Evolutionary conservation across 2,329 filamentous ascomycete species (phyloP).

Genomic region (Ophiostoma montium): DNA sequence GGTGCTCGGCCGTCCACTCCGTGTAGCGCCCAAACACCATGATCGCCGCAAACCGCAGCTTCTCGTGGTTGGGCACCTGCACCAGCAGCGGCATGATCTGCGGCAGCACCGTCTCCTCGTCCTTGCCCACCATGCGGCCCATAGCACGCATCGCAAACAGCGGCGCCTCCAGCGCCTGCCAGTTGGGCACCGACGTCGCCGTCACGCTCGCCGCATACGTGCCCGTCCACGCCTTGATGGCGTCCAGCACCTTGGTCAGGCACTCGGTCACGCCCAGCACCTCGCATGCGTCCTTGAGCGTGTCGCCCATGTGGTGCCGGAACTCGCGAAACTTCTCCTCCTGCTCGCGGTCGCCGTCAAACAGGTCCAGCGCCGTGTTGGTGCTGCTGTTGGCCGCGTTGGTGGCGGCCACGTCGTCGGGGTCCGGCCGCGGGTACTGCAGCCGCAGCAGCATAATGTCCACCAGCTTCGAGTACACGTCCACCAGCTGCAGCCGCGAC

Average conservation of each 20-base stretch:
- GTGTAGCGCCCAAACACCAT: slow-evolving; percentile 96
- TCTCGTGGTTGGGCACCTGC: slow-evolving; percentile 89
- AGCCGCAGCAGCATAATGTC: slow-evolving; percentile 87
- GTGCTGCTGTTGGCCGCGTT: slow-evolving; percentile 23
- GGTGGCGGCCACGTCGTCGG: slow-evolving; percentile 50
- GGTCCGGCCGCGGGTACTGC: slow-evolving; percentile 68
- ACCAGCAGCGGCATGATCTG: slow-evolving; percentile 88
- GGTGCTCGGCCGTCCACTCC: slow-evolving; percentile 91
- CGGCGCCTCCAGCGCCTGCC: slow-evolving; percentile 92
- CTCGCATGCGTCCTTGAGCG: slow-evolving; percentile 91
- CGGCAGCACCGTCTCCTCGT: slow-evolving; percentile 75
- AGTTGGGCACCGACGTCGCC: slow-evolving; percentile 67
- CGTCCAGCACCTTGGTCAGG: slow-evolving; percentile 70
- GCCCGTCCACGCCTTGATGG: slow-evolving; percentile 80
- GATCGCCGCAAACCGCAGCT: slow-evolving; percentile 94
- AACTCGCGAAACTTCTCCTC: slow-evolving; percentile 97
- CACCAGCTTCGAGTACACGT: slow-evolving; percentile 78
- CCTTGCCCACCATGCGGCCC: slow-evolving; percentile 86
- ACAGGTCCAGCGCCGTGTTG: slow-evolving; percentile 45
- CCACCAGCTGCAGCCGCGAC: slow-evolving; percentile 60
- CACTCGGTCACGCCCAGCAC: slow-evolving; percentile 91
- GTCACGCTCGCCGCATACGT: slow-evolving; percentile 66
- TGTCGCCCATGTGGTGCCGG: slow-evolving; percentile 93
- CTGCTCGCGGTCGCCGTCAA: slow-evolving; percentile 87
- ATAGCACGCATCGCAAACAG: slow-evolving; percentile 92